Percentiles rank a stretch among this genome's conserved stretches.
Evolutionary conservation across 1,139 yeast genomes (phyloP).

Genomic region (Blastobotrys proliferans): DNA sequence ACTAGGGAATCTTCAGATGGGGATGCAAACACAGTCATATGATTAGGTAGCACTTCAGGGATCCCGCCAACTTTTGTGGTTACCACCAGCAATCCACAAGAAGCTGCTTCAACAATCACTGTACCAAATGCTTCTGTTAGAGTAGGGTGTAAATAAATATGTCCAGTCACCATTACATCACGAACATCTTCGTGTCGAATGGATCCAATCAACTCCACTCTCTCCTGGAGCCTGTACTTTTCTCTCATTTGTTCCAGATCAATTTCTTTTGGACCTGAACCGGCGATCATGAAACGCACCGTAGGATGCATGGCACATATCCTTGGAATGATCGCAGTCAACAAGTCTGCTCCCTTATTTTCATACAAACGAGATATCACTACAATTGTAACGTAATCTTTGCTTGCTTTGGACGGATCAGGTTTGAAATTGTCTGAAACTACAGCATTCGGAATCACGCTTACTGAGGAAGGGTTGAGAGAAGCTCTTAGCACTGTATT

Average conservation of each 20-base stretch:
- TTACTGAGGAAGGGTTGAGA: constrained; percentile 69
- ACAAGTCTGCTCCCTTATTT: constrained; percentile 92
- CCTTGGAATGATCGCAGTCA: constrained; percentile 80
- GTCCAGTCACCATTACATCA: constrained; percentile 89
- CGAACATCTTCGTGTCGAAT: constrained; percentile 91
- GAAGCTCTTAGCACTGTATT: constrained; percentile 88
- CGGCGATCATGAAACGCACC: constrained; percentile 83
- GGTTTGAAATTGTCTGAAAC: constrained; percentile 80
- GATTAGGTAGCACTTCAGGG: constrained; percentile 89
- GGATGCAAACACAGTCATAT: constrained; percentile 89
- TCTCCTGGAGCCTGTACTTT: constrained; percentile 74
- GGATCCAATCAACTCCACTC: constrained; percentile 82
- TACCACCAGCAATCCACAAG: constrained; percentile 90
- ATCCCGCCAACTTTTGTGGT: constrained; percentile 97
- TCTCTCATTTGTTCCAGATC: constrained; percentile 96
- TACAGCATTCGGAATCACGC: constrained; percentile 96
- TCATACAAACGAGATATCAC: constrained; percentile 89
- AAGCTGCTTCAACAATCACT: constrained; percentile 94
- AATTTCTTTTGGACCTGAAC: constrained; percentile 93
- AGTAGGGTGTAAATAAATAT: constrained; percentile 89
- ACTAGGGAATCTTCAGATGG: constrained; percentile 82
- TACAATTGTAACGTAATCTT: constrained; percentile 64
- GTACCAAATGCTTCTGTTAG: constrained; percentile 98
- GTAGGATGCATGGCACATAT: constrained; percentile 62
- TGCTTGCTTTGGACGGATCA: constrained; percentile 33